Evolutionary conservation across 352 stramenopile genomes (phyloP).

Genomic region (Pythium phragmiticola): DNA sequence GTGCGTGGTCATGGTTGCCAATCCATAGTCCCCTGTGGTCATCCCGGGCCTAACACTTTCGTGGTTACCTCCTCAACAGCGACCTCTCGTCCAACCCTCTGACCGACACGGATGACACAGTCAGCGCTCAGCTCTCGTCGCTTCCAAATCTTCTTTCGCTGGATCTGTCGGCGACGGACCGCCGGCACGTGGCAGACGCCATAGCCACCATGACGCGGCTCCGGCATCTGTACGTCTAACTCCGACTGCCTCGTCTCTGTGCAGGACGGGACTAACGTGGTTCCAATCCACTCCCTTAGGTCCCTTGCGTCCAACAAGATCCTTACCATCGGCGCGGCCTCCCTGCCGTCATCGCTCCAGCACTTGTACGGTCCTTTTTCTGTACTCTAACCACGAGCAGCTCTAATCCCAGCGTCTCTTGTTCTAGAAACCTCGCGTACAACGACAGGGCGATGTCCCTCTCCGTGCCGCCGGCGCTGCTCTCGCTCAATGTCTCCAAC

Average conservation of each 20-base stretch:
- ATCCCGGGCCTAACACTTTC: neutral
- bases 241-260: neutral
- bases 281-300: neutral
- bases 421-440: constrained; percentile 13
- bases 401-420: neutral
- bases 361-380: constrained; percentile 13
- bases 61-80: neutral
- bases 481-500: constrained; percentile 16
- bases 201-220: constrained; percentile 5
- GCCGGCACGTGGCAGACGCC: constrained; percentile 1
- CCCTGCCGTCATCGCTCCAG: constrained; percentile 10
- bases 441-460: constrained; percentile 10
- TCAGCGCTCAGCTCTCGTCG: neutral
- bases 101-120: neutral
- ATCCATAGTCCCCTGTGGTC: neutral
- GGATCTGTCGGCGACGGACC: constrained; percentile 21
- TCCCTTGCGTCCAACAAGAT: constrained; percentile 22
- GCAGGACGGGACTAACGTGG: neutral
- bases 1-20: constrained; percentile 14
- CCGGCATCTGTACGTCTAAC: constrained; percentile 14
- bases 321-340: neutral
- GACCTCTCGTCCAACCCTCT: constrained; percentile 24
- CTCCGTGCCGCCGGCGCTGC: neutral
- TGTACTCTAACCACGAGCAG: neutral
- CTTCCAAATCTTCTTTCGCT: constrained; percentile 12